A percentile compares a stretch with the other conserved stretches of the same genome.
Conservation (phyloP, 352 stramenopile species). For the Globisporangium ultimum region DNA sequence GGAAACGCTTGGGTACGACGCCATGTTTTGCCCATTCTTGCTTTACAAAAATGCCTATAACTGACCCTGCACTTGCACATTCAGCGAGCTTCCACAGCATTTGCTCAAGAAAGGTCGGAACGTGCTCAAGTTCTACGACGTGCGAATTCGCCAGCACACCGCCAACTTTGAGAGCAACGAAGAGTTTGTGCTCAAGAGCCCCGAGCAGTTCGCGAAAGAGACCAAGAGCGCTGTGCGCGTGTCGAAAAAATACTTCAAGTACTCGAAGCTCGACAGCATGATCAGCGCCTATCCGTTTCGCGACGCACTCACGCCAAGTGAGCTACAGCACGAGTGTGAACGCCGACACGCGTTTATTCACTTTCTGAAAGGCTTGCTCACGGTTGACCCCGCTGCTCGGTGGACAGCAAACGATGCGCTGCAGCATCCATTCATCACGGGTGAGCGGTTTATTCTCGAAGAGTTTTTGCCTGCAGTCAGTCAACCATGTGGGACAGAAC, state of each 20-base stretch:
- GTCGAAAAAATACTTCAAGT: conserved; percentile 58
- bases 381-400: conserved; percentile 26
- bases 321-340: conserved; percentile 16
- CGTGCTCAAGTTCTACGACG: conserved; percentile 47
- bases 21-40: background rate
- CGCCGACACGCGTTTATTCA: conserved; percentile 32
- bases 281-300: conserved; percentile 37
- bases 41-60: too few relatives aligned
- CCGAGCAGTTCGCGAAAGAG: conserved; percentile 35
- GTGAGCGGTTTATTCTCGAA: conserved; percentile 17
- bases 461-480: background rate
- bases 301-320: conserved; percentile 12
- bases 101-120: conserved; percentile 33
- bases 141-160: conserved; percentile 8
- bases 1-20: conserved; percentile 53
- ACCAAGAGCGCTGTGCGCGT: conserved; percentile 21
- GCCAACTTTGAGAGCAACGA: conserved; percentile 2
- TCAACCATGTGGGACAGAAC: background rate
- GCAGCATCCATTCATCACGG: conserved; percentile 46
- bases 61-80: background rate
- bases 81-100: conserved; percentile 23
- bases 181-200: conserved; percentile 33
- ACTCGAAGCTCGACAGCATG: conserved; percentile 38
- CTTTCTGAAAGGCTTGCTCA: conserved; percentile 30
- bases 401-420: conserved; percentile 38